Conservation (phyloP, 306 rosid genomes). For the Trichosanthes truncata region DNA sequence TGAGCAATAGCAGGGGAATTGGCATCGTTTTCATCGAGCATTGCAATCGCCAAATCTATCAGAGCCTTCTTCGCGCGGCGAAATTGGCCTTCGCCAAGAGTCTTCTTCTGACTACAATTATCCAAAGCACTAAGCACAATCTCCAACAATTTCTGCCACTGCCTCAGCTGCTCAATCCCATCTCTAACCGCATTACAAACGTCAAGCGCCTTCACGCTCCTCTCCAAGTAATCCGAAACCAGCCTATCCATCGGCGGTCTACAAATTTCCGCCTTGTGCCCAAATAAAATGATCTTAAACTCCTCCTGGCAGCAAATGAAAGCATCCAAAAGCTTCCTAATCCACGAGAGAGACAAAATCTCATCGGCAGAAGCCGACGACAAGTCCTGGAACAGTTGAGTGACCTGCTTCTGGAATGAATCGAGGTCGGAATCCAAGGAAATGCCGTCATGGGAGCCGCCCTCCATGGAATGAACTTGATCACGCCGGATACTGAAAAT, state of each 20-base stretch:
- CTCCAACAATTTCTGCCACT: constrained; percentile 68
- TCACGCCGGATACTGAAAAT: constrained; percentile 31
- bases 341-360: constrained; percentile 60
- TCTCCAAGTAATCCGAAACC: constrained; percentile 57
- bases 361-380: constrained; percentile 25
- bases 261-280: constrained; percentile 15
- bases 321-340: constrained; percentile 54
- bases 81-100: constrained; percentile 65
- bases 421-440: constrained; percentile 40
- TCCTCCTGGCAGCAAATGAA: constrained; percentile 58
- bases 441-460: constrained; percentile 10
- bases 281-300: constrained; percentile 41
- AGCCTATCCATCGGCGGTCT: constrained; percentile 53
- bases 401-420: constrained; percentile 47
- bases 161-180: constrained; percentile 74
- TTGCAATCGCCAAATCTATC: constrained; percentile 51
- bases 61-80: constrained; percentile 82
- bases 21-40: constrained; percentile 75
- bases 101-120: constrained; percentile 35
- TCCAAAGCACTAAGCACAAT: constrained; percentile 63
- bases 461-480: constrained; percentile 44
- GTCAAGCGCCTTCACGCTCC: constrained; percentile 77
- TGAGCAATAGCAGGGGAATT: constrained; percentile 21
- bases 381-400: constrained; percentile 37
- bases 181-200: constrained; percentile 83